These are phyloP conservation scores for Periconia digitata DNA, from an alignment of 2,329 filamentous ascomycete genomes.

Conservation along the genomic window DNA sequence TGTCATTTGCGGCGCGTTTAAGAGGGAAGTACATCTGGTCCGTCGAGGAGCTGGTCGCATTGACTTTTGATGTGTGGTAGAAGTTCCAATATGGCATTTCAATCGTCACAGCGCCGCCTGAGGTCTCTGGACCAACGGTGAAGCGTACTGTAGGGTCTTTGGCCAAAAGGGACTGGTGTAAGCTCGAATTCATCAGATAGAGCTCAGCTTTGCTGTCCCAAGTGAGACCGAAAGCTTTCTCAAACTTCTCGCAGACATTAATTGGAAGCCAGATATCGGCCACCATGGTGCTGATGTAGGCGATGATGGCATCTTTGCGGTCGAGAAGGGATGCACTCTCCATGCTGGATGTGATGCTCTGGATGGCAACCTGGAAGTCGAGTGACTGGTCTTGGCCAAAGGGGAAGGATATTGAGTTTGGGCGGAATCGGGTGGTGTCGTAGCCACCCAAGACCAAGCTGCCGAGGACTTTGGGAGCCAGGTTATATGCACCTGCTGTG, in stretches of 20 bases:
- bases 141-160: constrained; percentile 39
- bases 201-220: constrained; percentile 39
- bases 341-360: constrained; percentile 22
- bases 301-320: constrained; percentile 17
- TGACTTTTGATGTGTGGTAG: constrained; percentile 32
- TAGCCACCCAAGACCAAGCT: constrained; percentile 45
- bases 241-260: constrained; percentile 37
- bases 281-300: constrained; percentile 42
- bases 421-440: constrained; percentile 35
- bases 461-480: constrained; percentile 27
- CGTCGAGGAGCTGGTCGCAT: constrained; percentile 10
- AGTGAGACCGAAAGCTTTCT: constrained; percentile 39
- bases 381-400: constrained; percentile 29
- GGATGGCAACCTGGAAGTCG: constrained; percentile 28
- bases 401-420: constrained; percentile 26
- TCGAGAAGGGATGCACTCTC: constrained; percentile 21
- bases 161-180: constrained; percentile 30
- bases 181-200: constrained; percentile 43
- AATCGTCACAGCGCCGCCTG: constrained; percentile 31
- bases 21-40: constrained; percentile 41
- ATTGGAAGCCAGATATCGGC: constrained; percentile 46
- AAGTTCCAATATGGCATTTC: constrained; percentile 44
- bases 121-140: constrained; percentile 27
- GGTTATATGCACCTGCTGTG: constrained; percentile 43
- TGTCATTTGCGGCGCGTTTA: constrained; percentile 39